Evolutionary conservation across 257 asterid species (phyloP), one percentile per base, ranked within the genome.

Genomic region (Solanum tarijense): DNA sequence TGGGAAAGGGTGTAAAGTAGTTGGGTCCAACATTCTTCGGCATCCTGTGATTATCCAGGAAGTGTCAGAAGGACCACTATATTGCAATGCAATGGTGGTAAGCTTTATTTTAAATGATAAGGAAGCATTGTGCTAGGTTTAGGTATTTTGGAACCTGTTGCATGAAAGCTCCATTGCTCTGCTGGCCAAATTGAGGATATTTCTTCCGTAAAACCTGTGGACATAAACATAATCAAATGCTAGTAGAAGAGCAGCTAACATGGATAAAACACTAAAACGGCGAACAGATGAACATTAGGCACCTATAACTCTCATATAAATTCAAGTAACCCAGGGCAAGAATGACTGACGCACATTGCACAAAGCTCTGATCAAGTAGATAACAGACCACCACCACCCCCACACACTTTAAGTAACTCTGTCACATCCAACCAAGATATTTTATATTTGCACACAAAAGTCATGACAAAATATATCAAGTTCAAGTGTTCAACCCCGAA

Each of bases 1-100:
- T 93, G 92, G 6, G 99, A 96, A 84, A 97, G 98, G 87, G 99
- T 94, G 90, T 93, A 95, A 66, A 96, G 87, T 89, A 97, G 96
- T 89, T 96, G 99, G 29, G 99, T 92, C 99, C 99, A 97, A 93
- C 99, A 97, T 92, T 97, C 99, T 93, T 97, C 99, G 87, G 99
- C 99, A 92, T 97, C 99, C 99, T 97, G 92, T 72, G 55, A 89
- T 90, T 87, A 60, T 43, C 21, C 85, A n/a, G 86, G 74, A 85
- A 43, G 55, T 41, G 84, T 84, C 86, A 83, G 34, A 32, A 60
- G 71, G 55, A 89, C 14, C 31, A 25, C 78, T 62, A 90, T 83
- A 87, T 86, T 46, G 31, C 58, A 72, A 9, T 9, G 83, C 43
- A 74, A 34, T 9, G 82, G 21, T 13, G 38, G 69, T 85, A 36